Evolutionary conservation across 176 grass and related monocot genomes (phyloP).

Genomic region (Themeda triandra): DNA sequence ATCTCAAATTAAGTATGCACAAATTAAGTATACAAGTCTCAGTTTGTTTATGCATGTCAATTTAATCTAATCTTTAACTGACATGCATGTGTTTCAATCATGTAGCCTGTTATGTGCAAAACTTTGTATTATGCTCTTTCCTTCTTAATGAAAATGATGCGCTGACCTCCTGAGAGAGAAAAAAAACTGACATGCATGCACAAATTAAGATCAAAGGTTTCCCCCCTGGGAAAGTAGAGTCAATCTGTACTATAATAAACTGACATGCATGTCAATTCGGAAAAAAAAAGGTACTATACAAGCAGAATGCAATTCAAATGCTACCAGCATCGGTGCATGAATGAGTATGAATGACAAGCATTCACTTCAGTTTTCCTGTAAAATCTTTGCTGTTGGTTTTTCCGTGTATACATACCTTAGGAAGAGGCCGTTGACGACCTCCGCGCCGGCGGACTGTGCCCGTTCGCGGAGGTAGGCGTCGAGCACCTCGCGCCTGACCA

Average conservation of each 20-base stretch:
- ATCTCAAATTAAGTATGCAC: neutral
- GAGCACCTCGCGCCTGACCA: slow-evolving; percentile 96
- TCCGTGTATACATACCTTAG: slow-evolving; percentile 33
- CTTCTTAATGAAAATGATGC: too few species aligned
- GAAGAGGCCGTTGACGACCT: slow-evolving; percentile 92
- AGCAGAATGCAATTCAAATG: neutral
- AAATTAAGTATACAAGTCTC: too few species aligned
- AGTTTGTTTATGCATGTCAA: too few species aligned
- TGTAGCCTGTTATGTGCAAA: too few species aligned
- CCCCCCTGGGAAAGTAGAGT: too few species aligned
- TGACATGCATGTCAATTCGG: too few species aligned
- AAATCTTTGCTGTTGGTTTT: neutral
- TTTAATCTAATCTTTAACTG: neutral
- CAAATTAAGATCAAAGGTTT: neutral
- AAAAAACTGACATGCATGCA: neutral
- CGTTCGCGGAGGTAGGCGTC: slow-evolving; percentile 75
- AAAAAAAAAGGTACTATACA: too few species aligned
- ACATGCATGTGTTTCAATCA: too few species aligned
- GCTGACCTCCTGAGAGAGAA: too few species aligned
- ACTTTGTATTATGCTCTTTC: too few species aligned
- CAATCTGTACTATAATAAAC: neutral
- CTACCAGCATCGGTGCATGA: neutral
- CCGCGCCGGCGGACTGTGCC: slow-evolving; percentile 60
- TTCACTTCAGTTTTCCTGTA: neutral
- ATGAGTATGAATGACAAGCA: neutral